A percentile compares a stretch with the other conserved stretches of the same genome.
phyloP scores from a whole-genome alignment of 345 rosid genomes.

The Rhodamnia argentea region DNA sequence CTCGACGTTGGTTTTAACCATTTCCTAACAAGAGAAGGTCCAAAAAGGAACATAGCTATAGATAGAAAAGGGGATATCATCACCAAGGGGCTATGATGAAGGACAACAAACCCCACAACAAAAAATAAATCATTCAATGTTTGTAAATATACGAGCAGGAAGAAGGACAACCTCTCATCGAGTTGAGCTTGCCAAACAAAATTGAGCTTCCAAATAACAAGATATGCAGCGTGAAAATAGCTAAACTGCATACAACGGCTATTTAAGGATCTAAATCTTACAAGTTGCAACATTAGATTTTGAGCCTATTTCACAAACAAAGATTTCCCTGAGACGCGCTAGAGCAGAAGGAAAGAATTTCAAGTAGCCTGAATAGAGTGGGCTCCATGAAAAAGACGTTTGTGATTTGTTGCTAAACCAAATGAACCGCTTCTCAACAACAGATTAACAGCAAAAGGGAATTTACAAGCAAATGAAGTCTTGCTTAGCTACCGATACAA shows the following conservation, averaged over 20 bases:
- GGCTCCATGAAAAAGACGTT: neutral
- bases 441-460: neutral
- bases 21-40: neutral
- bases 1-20: neutral
- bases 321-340: neutral
- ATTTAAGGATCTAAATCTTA: neutral
- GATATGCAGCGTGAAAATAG: neutral
- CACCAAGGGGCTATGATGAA: neutral
- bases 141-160: neutral
- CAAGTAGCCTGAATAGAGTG: neutral
- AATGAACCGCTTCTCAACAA: neutral
- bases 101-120: neutral
- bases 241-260: neutral
- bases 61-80: neutral
- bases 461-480: neutral
- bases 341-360: neutral
- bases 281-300: neutral
- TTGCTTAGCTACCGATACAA: slow-evolving; percentile 6
- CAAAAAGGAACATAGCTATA: neutral
- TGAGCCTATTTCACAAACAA: neutral
- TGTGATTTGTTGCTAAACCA: neutral
- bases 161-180: neutral
- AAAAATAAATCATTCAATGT: neutral
- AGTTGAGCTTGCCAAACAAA: neutral
- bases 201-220: neutral